Evolutionary conservation across 179 eudicot species (phyloP), one percentile per base, ranked within the genome.

Genomic region (Silene coronaria): DNA sequence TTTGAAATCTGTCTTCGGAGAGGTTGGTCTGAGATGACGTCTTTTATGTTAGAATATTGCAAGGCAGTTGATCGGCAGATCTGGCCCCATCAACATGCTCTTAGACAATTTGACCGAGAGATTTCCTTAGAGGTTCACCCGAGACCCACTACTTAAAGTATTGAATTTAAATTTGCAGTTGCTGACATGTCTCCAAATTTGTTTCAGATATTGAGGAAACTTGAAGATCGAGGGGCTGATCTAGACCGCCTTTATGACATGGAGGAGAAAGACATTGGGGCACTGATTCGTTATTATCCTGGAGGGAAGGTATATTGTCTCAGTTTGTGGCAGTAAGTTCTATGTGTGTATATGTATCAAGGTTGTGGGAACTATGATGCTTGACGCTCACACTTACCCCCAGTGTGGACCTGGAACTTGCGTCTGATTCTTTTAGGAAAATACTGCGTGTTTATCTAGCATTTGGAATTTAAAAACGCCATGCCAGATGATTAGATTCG

Each of bases 21-120:
- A 86, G 99, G 99, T 64, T 96, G 99, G 98, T 91, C 96, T 81
- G 99, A 96, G 88, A 96, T 91, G 98, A 36, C 97, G 75, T 82
- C 92, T 34, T 87, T 91, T 76, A 84, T 96, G 96, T 83, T 96
- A 80, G 96, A 96, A 69, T 96, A 91, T 79, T 93, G 98, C 87
- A 96, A 93, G 86, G 97, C 99, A 73, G 99, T 96, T 77, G 99
- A 96, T 82, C 97, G 91, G 80, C 97, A 91, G 84, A 82, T 93
- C 77, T 96, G 99, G 98, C 98, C 99, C 75, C 92, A 91, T 82
- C 94, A 86, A 85, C 96, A 96, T 85, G 93, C 99, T 30, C 96
- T 96, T 67, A 85, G 98, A 84, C 99, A 96, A 74, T 93, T 96
- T 82, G 93, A 88, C 82, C 88, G 80, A 84, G 99, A 96, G 71